These are phyloP conservation scores for Leccinum obscurum DNA, from an alignment of 768 basidiomycete species.

Conservation along the genomic window DNA sequence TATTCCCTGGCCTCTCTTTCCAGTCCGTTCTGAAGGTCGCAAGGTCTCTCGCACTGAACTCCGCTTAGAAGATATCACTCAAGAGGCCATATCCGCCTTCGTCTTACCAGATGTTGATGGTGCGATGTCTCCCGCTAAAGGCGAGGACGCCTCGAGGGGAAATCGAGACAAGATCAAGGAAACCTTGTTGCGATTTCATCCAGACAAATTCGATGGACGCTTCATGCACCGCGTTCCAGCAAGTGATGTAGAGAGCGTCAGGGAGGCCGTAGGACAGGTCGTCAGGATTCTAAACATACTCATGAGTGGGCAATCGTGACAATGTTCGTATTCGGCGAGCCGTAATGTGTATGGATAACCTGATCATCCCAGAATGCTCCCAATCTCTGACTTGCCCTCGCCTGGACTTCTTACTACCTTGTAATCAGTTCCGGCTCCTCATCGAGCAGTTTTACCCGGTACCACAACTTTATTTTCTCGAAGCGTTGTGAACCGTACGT, in stretches of 20 bases:
- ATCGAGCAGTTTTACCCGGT: neutral
- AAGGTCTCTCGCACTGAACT: constrained; percentile 11
- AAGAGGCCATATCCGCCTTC: constrained; percentile 57
- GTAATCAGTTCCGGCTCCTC: neutral
- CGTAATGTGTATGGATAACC: neutral
- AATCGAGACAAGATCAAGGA: constrained; percentile 65
- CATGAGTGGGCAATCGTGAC: constrained; percentile 38
- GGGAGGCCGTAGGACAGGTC: constrained; percentile 63
- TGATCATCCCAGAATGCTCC: neutral
- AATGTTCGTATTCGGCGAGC: neutral
- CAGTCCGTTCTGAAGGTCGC: constrained; percentile 27
- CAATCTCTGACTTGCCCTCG: neutral
- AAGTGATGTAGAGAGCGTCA: constrained; percentile 49
- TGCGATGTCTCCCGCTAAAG: constrained; percentile 2
- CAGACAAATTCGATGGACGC: constrained; percentile 80
- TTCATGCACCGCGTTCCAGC: constrained; percentile 53
- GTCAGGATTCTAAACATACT: constrained; percentile 60
- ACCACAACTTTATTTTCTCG: neutral
- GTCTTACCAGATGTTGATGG: constrained; percentile 39
- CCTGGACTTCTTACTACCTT: neutral
- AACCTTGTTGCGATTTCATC: constrained; percentile 72
- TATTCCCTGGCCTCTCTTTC: constrained; percentile 73
- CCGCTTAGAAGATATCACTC: constrained; percentile 52
- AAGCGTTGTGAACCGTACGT: neutral
- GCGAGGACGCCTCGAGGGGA: constrained; percentile 39